Base-by-base conservation (phyloP, 164 flowering plant species). In the Chloranthus sessilifolius region DNA sequence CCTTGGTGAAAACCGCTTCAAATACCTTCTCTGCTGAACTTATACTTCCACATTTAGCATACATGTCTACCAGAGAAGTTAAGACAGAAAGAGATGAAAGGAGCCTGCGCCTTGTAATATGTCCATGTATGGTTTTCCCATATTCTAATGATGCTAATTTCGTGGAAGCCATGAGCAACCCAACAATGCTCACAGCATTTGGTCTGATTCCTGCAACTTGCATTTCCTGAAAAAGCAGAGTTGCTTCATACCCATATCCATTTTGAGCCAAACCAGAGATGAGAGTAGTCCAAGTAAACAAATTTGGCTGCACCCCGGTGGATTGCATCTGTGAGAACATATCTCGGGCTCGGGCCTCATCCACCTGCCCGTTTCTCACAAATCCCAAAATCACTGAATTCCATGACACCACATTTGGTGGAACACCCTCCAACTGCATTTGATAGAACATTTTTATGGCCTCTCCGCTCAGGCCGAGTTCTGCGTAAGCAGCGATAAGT, bases 351-450 rank as follows among this genome's bases (percentile, higher is more conserved):
- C 50, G 58, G 19, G 89, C 96, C 50, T 77, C 79, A 25, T 37
- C 34, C 5, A 70, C 58, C 51, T 71, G 70, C 10, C 74, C 72
- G 38, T 64, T 74, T 65, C 72, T 81, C 29, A 80, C 20, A 46
- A 79, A 73, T 8, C 80, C 85, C 52, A 67, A 55, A 51, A 88
- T 68, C 58, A 81, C 66, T 14, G 70, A 65, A 64, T 82, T 88
- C 88, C 83, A 85, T 8, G 86, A 77, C 33, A 65, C 37, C 47
- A 74, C 64, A 58, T 75, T 77, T 27, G 77, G 83, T 1, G 67
- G 69, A 3, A 80, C 62, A 25, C 80, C 72, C 19, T 79, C 75
- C 22, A 88, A 42, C 49, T 82, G 88, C 92, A 88, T 84, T 54
- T 74, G 69, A 58, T 78, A 77, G 37, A 82, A 80, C 65, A 80